Conservation (phyloP, 352 stramenopile species). For the Phytophthora palmivora region DNA sequence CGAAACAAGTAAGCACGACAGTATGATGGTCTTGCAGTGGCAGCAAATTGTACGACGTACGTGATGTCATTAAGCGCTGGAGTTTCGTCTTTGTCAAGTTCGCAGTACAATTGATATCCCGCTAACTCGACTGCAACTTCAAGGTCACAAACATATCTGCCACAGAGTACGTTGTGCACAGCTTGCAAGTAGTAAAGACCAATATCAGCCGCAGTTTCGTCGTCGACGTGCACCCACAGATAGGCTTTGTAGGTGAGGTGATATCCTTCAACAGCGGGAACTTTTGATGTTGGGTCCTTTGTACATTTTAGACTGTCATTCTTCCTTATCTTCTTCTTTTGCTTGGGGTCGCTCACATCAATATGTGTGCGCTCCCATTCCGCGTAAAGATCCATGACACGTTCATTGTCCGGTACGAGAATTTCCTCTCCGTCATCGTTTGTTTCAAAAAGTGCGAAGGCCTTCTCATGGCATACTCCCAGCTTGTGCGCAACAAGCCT, state of each 20-base stretch:
- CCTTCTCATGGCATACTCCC: constrained; percentile 50
- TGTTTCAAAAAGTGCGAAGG: constrained; percentile 74
- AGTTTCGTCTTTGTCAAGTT: constrained; percentile 35
- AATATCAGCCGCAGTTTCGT: constrained; percentile 64
- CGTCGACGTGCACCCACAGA: constrained; percentile 70
- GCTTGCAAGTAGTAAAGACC: constrained; percentile 79
- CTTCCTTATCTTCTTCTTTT: constrained; percentile 43
- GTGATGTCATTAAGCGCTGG: constrained; percentile 21
- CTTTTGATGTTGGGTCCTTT: constrained; percentile 1
- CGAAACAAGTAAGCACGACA: constrained; percentile 1
- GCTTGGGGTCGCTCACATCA: constrained; percentile 48
- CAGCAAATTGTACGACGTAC: constrained; percentile 12
- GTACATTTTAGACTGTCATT: constrained; percentile 1
- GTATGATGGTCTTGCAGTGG: neutral
- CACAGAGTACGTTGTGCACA: constrained; percentile 68
- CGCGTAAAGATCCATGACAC: constrained; percentile 74
- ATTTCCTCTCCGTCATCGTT: constrained; percentile 57
- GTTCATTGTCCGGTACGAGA: constrained; percentile 64
- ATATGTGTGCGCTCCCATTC: constrained; percentile 74
- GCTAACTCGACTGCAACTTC: constrained; percentile 67
- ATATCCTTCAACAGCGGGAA: constrained; percentile 26
- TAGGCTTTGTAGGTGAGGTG: constrained; percentile 77
- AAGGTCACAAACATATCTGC: constrained; percentile 58
- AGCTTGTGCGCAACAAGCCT: constrained; percentile 43
- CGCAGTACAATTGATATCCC: constrained; percentile 72